phyloP scores from a whole-genome alignment of 1,284 basidiomycete species.

The Hortiboletus rubellus region DNA sequence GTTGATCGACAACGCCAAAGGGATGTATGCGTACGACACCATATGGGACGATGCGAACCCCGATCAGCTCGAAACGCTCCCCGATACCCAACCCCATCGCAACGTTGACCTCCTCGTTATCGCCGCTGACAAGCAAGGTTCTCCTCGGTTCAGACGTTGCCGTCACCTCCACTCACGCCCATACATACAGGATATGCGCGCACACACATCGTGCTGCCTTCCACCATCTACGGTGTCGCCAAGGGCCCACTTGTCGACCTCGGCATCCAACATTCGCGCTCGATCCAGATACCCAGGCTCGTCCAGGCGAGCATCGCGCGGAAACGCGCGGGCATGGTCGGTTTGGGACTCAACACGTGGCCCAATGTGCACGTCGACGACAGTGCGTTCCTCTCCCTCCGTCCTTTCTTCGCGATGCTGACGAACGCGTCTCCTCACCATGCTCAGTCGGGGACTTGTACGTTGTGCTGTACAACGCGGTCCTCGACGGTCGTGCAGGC shows the following conservation, averaged over 20 bases:
- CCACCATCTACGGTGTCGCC: slow-evolving; percentile 40
- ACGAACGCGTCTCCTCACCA: too few relatives aligned
- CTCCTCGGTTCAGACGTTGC: too few relatives aligned
- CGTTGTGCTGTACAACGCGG: slow-evolving; percentile 26
- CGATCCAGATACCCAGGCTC: slow-evolving; percentile 38
- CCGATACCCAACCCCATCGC: slow-evolving; percentile 38
- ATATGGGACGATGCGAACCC: slow-evolving; percentile 42
- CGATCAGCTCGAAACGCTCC: slow-evolving; percentile 41
- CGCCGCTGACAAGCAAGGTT: slow-evolving; percentile 40
- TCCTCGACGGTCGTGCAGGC: slow-evolving; percentile 29
- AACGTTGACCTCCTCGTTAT: slow-evolving; percentile 41
- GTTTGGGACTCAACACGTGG: slow-evolving; percentile 20
- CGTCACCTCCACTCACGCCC: neutral
- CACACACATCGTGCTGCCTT: slow-evolving; percentile 41
- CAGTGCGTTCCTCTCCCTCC: slow-evolving; percentile 16
- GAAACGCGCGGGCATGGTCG: slow-evolving; percentile 32
- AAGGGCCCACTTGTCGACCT: slow-evolving; percentile 31
- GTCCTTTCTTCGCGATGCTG: neutral
- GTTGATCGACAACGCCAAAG: slow-evolving; percentile 37
- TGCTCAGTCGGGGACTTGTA: slow-evolving; percentile 24
- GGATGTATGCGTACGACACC: slow-evolving; percentile 36
- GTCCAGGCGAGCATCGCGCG: slow-evolving; percentile 30
- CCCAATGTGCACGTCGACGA: slow-evolving; percentile 22
- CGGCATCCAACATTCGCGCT: slow-evolving; percentile 38
- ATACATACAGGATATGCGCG: slow-evolving; percentile 32